Evolutionary conservation across 305 asterid species (phyloP).

Genomic region (Caryopteris hybrid): DNA sequence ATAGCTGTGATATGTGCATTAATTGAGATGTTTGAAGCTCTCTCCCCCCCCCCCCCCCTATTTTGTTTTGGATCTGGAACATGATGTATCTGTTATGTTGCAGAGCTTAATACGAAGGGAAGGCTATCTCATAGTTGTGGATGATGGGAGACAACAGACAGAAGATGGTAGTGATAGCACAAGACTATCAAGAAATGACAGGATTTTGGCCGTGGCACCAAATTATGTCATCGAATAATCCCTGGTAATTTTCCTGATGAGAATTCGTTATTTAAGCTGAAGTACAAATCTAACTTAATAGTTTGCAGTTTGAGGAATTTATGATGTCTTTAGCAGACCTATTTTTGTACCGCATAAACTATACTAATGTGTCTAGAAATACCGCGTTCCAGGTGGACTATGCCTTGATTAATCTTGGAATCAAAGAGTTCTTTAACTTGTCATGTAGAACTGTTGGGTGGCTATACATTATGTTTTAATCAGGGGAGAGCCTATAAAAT

Average conservation of each 20-base stretch:
- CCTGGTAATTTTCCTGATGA: background rate
- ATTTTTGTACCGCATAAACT: background rate
- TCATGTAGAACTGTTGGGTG: no score
- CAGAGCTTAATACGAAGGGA: constrained; percentile 87
- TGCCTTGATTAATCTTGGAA: no score
- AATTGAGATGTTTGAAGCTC: background rate
- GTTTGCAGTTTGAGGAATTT: background rate
- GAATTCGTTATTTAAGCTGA: background rate
- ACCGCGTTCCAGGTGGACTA: no score
- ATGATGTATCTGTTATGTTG: constrained; percentile 1
- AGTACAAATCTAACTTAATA: background rate
- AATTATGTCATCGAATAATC: constrained; percentile 64
- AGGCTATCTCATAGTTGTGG: constrained; percentile 83
- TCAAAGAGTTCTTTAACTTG: no score
- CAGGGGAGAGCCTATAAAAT: no score
- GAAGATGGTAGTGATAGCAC: constrained; percentile 49
- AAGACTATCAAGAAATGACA: constrained; percentile 58
- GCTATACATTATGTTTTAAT: no score
- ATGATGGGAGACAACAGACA: constrained; percentile 62
- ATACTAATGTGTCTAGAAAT: no score
- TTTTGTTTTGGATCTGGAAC: background rate
- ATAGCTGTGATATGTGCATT: background rate
- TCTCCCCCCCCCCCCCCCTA: background rate
- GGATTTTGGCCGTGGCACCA: constrained; percentile 88
- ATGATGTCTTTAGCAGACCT: background rate